These are phyloP conservation scores for Lichtheimia ornata DNA, from an alignment of 371 early-diverging fungal genomes.

Conservation along the genomic window DNA sequence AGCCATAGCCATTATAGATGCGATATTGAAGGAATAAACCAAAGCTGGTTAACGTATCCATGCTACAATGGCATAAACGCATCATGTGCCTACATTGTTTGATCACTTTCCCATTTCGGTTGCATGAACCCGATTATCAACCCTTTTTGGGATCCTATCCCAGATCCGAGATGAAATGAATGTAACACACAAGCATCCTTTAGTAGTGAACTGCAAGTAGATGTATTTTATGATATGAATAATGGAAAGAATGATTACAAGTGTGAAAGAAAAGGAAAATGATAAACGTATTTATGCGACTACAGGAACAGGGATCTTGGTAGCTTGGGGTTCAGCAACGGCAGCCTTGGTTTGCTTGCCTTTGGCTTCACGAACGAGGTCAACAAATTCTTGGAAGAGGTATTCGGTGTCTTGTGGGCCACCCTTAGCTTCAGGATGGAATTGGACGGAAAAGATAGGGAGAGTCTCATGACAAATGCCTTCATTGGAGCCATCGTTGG, in stretches of 20 bases:
- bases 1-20: no score
- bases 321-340: not conserved
- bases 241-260: not conserved
- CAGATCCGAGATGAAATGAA: no score
- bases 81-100: no score
- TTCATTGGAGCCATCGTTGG: slow-evolving; percentile 95
- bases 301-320: not conserved
- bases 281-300: not conserved
- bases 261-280: not conserved
- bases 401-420: slow-evolving; percentile 93
- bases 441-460: slow-evolving; percentile 89
- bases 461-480: slow-evolving; percentile 77
- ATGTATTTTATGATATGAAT: no score
- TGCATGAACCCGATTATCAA: no score
- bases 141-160: no score
- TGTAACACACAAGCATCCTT: no score
- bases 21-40: no score
- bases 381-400: slow-evolving; percentile 76
- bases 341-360: slow-evolving; percentile 4
- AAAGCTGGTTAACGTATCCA: no score
- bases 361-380: slow-evolving; percentile 17
- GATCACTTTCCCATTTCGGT: no score
- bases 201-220: no score
- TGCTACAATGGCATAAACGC: no score
- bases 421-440: slow-evolving; percentile 96